Percentiles rank a stretch among this genome's conserved stretches.
phyloP scores from a whole-genome alignment of 2,329 filamentous ascomycete genomes.

The Aspergillus sp. region DNA sequence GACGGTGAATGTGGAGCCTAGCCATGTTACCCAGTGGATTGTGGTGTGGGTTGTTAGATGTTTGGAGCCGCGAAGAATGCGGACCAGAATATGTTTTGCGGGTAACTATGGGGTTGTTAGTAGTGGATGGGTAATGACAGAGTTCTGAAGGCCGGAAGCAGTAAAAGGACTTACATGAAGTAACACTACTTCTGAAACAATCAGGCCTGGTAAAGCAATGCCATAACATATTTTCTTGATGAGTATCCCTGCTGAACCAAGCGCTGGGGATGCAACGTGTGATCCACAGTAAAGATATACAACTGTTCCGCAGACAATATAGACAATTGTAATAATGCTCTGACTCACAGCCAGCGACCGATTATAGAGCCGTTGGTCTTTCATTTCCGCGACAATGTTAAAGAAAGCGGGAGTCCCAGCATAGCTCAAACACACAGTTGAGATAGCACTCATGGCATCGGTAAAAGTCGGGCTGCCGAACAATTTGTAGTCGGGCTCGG shows the following conservation, averaged over 20 bases:
- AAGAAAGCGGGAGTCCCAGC: conserved; percentile 54
- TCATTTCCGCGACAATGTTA: conserved; percentile 63
- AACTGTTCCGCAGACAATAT: conserved; percentile 63
- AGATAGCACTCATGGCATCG: conserved; percentile 19
- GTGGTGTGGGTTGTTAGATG: conserved; percentile 48
- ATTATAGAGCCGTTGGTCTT: conserved; percentile 57
- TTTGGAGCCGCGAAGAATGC: conserved; percentile 60
- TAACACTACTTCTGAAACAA: neutral
- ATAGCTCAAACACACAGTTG: conserved; percentile 7
- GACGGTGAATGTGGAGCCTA: conserved; percentile 51
- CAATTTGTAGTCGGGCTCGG: conserved; percentile 11
- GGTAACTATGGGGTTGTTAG: conserved; percentile 62
- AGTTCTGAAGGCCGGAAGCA: no score
- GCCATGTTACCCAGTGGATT: conserved; percentile 56
- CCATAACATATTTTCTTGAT: conserved; percentile 65
- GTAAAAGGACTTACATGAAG: neutral
- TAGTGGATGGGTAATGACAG: neutral
- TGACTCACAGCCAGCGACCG: conserved; percentile 63
- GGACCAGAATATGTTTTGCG: conserved; percentile 63
- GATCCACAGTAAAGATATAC: conserved; percentile 66
- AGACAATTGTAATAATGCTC: conserved; percentile 57
- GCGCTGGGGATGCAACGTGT: conserved; percentile 62
- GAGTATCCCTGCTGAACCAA: conserved; percentile 57
- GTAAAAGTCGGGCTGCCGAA: conserved; percentile 19
- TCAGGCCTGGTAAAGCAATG: conserved; percentile 56